phyloP scores from a whole-genome alignment of 805 yeast genomes.

The Candida awuae region DNA sequence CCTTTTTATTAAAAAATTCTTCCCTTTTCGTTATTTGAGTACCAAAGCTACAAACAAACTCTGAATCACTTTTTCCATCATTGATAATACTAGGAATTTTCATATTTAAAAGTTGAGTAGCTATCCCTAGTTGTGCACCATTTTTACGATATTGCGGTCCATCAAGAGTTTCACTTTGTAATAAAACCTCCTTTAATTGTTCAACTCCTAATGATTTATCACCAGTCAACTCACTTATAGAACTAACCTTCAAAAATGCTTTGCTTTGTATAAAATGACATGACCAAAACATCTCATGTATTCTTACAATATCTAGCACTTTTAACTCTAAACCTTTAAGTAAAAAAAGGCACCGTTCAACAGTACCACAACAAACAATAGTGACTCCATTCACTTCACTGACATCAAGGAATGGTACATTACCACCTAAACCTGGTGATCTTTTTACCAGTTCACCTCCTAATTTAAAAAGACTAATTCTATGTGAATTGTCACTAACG shows the following conservation, averaged over 20 bases:
- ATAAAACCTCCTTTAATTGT: neutral
- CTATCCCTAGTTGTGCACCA: constrained; percentile 34
- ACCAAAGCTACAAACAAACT: too few relatives aligned
- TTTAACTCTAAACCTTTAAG: too few relatives aligned
- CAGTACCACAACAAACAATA: constrained; percentile 4
- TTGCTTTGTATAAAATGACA: constrained; percentile 27
- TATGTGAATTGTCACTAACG: constrained; percentile 48
- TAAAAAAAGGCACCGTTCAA: constrained; percentile 7
- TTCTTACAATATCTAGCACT: too few relatives aligned
- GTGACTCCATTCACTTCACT: neutral
- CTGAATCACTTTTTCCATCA: too few relatives aligned
- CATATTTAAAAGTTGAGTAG: constrained; percentile 26
- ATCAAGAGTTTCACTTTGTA: constrained; percentile 34
- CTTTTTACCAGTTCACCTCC: neutral
- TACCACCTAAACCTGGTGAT: constrained; percentile 41
- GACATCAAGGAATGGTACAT: constrained; percentile 38
- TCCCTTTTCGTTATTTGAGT: too few relatives aligned
- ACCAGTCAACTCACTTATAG: constrained; percentile 41
- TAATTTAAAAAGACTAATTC: constrained; percentile 32
- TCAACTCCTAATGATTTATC: constrained; percentile 28
- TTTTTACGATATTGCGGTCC: constrained; percentile 32
- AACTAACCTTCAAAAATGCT: constrained; percentile 42
- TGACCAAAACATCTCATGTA: constrained; percentile 3
- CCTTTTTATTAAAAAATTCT: neutral
- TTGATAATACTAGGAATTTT: constrained; percentile 21